Conservation (phyloP, 2,329 filamentous ascomycete genomes). For the Ceratocystis lukuohia region DNA sequence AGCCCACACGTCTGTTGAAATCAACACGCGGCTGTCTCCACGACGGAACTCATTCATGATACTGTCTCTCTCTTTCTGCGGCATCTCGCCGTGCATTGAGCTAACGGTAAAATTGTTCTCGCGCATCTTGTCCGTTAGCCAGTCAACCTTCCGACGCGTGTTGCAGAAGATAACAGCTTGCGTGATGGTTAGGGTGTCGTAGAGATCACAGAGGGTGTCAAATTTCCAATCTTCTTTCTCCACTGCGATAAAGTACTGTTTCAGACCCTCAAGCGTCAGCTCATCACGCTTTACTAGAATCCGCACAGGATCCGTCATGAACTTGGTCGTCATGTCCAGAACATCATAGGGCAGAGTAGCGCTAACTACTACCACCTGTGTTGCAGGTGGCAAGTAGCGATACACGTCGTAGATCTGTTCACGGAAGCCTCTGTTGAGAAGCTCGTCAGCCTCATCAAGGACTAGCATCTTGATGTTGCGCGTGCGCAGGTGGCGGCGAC, state of each 20-base stretch:
- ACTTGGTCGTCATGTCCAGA: slow-evolving; percentile 97
- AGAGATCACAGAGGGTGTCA: slow-evolving; percentile 94
- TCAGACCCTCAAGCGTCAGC: slow-evolving; percentile 88
- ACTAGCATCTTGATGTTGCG: slow-evolving; percentile 53
- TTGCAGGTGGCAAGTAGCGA: slow-evolving; percentile 88
- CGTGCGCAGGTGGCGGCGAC: slow-evolving; percentile 42
- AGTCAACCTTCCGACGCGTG: slow-evolving; percentile 96
- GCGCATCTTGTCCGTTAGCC: slow-evolving; percentile 98
- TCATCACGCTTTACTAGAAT: slow-evolving; percentile 98
- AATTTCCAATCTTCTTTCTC: slow-evolving; percentile 99
- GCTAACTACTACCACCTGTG: slow-evolving; percentile 95
- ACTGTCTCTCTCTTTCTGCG: slow-evolving; percentile 91
- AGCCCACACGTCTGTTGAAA: slow-evolving; percentile 96
- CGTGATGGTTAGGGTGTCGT: slow-evolving; percentile 96
- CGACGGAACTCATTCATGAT: slow-evolving; percentile 99
- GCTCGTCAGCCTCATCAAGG: slow-evolving; percentile 47
- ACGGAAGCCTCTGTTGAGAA: slow-evolving; percentile 83
- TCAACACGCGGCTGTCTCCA: slow-evolving; percentile 88
- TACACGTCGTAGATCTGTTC: slow-evolving; percentile 99
- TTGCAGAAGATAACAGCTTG: slow-evolving; percentile 99
- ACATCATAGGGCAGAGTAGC: slow-evolving; percentile 96
- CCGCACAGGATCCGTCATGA: slow-evolving; percentile 96
- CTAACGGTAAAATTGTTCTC: slow-evolving; percentile 98
- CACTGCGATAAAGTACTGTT: slow-evolving; percentile 98
- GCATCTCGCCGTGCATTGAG: slow-evolving; percentile 99